Base-by-base conservation (phyloP, 164 flowering plant species). In the Berberis vulgaris region DNA sequence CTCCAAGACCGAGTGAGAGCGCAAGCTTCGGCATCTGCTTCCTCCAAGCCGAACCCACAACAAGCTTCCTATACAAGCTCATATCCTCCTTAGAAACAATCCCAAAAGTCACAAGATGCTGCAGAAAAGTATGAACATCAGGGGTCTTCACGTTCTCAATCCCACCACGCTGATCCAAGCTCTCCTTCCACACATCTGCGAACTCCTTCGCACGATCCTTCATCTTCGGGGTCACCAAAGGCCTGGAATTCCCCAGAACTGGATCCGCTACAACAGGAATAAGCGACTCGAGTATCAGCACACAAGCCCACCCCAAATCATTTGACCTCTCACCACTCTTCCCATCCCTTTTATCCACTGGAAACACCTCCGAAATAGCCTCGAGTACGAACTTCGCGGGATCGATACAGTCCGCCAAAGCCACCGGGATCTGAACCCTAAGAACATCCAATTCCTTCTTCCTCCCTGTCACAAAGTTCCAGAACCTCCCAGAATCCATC, bases 1-100 rank as follows among this genome's bases (percentile, higher is more conserved):
- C 85, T 44, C 83, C 83, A 43, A 94, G 73, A 2, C 98, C 98
- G 55, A 94, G 97, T 0, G 92, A 84, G 61, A 88, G 82, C 0
- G 98, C 98, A 10, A 94, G 94, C 82, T 83, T 94, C 0, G 98
- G 98, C 98, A 94, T 94, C 84, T 90, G 97, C 80, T 90, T 94
- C 77, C 98, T 64, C 98, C 98, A 88, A 1, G 98, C 98, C 43
- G 91, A 88, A 4, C 81, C 95, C 63, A 94, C 85, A 46, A 94
- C 86, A 46, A 94, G 89, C 80, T 87, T 88, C 76, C 95, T 49
- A 45, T 90, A 90, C 68, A 94, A 71, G 40, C 74, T 76, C 5
- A 81, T 71, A 75, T 94, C 98, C 65, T 81, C 91, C 75, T 81
- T 71, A 61, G 80, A 82, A 10, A 87, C 96, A 74, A 94, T 82